Conservation (phyloP, 495 filamentous ascomycete species). For the Platismatia glauca region DNA sequence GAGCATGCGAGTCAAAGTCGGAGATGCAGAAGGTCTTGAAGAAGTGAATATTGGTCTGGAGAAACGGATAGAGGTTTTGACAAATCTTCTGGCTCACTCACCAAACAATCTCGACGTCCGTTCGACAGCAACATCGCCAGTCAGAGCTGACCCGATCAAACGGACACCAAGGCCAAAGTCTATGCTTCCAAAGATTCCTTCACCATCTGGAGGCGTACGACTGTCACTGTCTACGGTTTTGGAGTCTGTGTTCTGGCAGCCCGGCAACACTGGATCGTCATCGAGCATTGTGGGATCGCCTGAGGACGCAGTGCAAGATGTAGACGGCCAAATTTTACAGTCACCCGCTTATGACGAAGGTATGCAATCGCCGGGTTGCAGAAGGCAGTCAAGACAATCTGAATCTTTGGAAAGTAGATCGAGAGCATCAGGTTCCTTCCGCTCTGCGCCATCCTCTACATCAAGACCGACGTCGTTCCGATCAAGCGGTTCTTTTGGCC, state of each 20-base stretch:
- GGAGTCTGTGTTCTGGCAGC: constrained; percentile 18
- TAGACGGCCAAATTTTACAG: not conserved
- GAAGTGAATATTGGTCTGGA: constrained; percentile 32
- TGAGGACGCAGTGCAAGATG: not conserved
- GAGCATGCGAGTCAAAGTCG: constrained; percentile 22
- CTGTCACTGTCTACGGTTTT: constrained; percentile 22
- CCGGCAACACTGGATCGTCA: constrained; percentile 7
- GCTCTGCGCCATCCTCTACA: constrained; percentile 23
- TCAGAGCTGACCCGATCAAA: constrained; percentile 18
- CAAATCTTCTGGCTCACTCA: constrained; percentile 33
- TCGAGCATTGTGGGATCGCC: constrained; percentile 17
- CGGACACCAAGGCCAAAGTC: constrained; percentile 22
- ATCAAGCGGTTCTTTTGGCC: constrained; percentile 22
- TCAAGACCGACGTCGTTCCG: constrained; percentile 22
- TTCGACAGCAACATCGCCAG: constrained; percentile 20
- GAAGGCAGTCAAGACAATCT: constrained; percentile 2
- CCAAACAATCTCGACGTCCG: constrained; percentile 24
- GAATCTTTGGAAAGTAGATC: constrained; percentile 11
- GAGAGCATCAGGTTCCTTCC: constrained; percentile 21
- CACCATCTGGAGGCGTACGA: constrained; percentile 20
- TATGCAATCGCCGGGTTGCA: constrained; percentile 9
- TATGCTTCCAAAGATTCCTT: constrained; percentile 25
- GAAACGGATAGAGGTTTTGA: constrained; percentile 32
- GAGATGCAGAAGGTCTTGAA: constrained; percentile 29
- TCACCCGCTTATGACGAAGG: constrained; percentile 1